Base-by-base conservation (phyloP, 1,284 basidiomycete genomes). In the Sutorius eximius region DNA sequence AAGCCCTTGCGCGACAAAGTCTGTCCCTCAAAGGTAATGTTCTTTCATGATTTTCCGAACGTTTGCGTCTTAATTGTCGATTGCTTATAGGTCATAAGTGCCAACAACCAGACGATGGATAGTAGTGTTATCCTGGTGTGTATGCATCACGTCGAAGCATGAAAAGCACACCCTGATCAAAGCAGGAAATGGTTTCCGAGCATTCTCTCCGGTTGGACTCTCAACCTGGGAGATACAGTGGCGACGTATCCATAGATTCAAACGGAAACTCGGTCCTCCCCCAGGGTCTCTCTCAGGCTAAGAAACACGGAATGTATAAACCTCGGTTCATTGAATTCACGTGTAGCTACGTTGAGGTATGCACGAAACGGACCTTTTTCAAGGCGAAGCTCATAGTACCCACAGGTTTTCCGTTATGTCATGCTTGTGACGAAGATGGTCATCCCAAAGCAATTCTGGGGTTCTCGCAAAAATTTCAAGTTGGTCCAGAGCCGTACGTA, bases 311-410 rank as follows among this genome's bases (percentile, higher is more conserved):
- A 1, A 75, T 75, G 56, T 59, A 73, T 53, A 93, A 93, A 67
- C 92, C 93, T 12, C 82, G 82, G 10, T 93, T 94, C 64, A 78
- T 82, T 0, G 89, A 93, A 59, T 94, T 90, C 64, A 77, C 82
- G 0, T 92, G 88, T 60, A 77, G 74, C 46, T 71, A 85, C 59
- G 59, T 75, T 22, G 82, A 93, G 77, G 86, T 91, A 42, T 40
- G 52, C 30, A 10, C 2, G 1, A 13, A 40, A 37, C 38, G 12
- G 27, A 3, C 22, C 22, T 18, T 34, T 16, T 40, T 5, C 2
- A 29, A 43, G 13, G n/a, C 5, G 16, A 47, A 27, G 18, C n/a
- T 52, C 30, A 58, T n/a, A 20, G 10, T 44, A 2, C 18, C 9
- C 24, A 5, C 54, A 92, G 89, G 89, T 97, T 38, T 85, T 79